These are phyloP conservation scores for Brettanomyces bruxellensis DNA, from an alignment of 805 yeast genomes.

Conservation along the genomic window DNA sequence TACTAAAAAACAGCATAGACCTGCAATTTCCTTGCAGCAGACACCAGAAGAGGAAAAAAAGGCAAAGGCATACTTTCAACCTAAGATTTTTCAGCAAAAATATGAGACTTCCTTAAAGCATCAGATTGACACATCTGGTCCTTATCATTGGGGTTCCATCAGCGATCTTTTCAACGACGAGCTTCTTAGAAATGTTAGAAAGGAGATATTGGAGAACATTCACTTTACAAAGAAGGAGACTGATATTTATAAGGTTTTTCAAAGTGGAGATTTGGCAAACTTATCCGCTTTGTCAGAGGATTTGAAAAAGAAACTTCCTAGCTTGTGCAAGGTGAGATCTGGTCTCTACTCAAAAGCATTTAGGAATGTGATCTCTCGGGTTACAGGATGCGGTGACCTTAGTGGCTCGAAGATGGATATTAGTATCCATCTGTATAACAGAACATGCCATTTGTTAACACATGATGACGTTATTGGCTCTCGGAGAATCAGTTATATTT, in stretches of 20 bases:
- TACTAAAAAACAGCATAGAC: not conserved
- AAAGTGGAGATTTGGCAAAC: slow-evolving; percentile 87
- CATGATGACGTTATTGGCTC: slow-evolving; percentile 98
- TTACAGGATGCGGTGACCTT: slow-evolving; percentile 81
- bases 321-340: slow-evolving; percentile 67
- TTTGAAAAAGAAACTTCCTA: slow-evolving; percentile 66
- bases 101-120: slow-evolving; percentile 32
- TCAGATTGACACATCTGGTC: slow-evolving; percentile 49
- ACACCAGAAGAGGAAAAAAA: slow-evolving; percentile 25
- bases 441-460: slow-evolving; percentile 87
- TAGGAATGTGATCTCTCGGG: slow-evolving; percentile 64
- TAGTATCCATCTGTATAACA: slow-evolving; percentile 83
- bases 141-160: slow-evolving; percentile 88
- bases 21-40: slow-evolving; percentile 21
- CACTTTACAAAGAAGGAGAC: slow-evolving; percentile 95
- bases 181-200: slow-evolving; percentile 67
- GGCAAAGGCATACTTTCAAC: slow-evolving; percentile 24
- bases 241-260: slow-evolving; percentile 88
- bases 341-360: slow-evolving; percentile 84
- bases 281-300: slow-evolving; percentile 74
- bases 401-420: slow-evolving; percentile 90
- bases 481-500: slow-evolving; percentile 83
- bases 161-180: slow-evolving; percentile 65
- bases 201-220: slow-evolving; percentile 73
- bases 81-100: slow-evolving; percentile 25